Percentiles rank a stretch among this genome's conserved stretches.
phyloP scores from a whole-genome alignment of 495 filamentous ascomycete species.

The Trichoderma virens region DNA sequence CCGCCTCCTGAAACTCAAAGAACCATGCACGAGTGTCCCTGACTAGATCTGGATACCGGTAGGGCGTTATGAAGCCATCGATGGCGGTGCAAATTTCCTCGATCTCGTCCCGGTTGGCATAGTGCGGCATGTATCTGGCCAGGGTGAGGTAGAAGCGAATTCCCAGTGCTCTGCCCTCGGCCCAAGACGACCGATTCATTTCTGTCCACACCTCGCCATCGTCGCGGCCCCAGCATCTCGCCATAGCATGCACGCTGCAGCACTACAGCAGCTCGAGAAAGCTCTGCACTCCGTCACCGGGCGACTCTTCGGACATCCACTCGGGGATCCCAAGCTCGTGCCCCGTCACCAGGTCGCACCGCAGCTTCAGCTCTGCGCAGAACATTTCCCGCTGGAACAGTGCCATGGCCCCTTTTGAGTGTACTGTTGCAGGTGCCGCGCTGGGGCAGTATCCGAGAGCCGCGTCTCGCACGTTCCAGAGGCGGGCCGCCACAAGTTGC shows the following conservation, averaged over 20 bases:
- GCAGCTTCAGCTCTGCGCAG: slow-evolving; percentile 1
- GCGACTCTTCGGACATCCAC: not conserved
- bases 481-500: not conserved
- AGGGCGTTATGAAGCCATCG: not conserved
- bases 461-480: not conserved
- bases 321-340: not conserved
- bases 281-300: not conserved
- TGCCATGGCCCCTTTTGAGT: not conserved
- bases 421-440: not conserved
- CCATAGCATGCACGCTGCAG: slow-evolving; percentile 2
- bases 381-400: slow-evolving; percentile 6
- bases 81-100: not conserved
- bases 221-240: not conserved
- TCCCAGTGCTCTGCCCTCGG: not conserved
- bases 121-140: not conserved
- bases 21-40: not conserved
- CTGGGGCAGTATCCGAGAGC: not conserved
- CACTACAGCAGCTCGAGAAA: slow-evolving; percentile 3
- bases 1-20: not conserved
- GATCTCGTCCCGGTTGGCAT: not conserved
- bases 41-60: not conserved
- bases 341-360: not conserved
- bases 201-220: not conserved
- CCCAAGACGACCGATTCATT: not conserved
- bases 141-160: slow-evolving; percentile 1